Base-by-base conservation (phyloP, 768 basidiomycete species). In the Fomitopsis serialis region DNA sequence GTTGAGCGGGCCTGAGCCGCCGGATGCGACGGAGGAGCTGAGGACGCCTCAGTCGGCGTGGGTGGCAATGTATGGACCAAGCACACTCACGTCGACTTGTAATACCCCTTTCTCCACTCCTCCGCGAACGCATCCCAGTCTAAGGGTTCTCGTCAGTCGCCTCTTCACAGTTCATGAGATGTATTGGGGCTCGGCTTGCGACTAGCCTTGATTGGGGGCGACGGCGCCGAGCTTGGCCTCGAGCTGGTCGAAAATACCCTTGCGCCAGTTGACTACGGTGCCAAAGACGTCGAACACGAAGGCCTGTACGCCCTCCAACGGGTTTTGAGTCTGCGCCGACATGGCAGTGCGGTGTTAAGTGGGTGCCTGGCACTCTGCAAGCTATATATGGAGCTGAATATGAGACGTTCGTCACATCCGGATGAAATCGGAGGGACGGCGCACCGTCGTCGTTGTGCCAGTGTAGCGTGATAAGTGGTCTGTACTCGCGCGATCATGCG, bases 81-180 rank as follows among this genome's bases (percentile, higher is more conserved):
- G n/a, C 22, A 8, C 23, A 19, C 76, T 23, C 47, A 81, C 80
- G 79, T 79, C 32, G 66, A 72, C 22, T 60, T 54, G 24, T 74
- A 52, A 58, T 85, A 87, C 0, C 76, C 78, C 2, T 59, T 62
- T 47, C 84, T 71, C 84, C 84, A 87, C 57, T 81, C 77, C 40
- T 71, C 61, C 0, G 81, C 77, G 58, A 87, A 84, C 13, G 67
- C 71, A 0, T 52, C 51, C 79, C 79, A 80, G 57, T 79, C 68
- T 50, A n/a, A 58, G 54, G 19, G 2, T n/a, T 34, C 24, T 11
- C 29, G 29, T 32, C 29, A 32, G 11, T 32, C 29, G 29, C 29
- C 29, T 32, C 29, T 11, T 2, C 21, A 45, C 29, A 46, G 7
- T n/a, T 23, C 35, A 34, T 48, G 12, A 35, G 23, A 35, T 52